Base-by-base conservation (phyloP, 75 land plant genomes). In the Adiantum capillusveneris region DNA sequence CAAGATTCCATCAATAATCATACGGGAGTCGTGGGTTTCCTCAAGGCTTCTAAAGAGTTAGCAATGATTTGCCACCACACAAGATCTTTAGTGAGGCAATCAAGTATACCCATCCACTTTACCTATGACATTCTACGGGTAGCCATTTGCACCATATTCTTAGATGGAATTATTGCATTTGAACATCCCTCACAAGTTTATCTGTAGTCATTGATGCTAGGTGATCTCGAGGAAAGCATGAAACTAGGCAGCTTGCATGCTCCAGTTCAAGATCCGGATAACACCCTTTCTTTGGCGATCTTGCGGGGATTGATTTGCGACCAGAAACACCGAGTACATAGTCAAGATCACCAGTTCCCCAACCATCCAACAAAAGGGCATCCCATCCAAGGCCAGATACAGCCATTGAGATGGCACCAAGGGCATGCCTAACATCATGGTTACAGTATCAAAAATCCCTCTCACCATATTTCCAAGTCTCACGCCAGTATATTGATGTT, bases 51-150 rank as follows among this genome's bases (percentile, higher is more conserved):
- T 16, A 86, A 79, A 2, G 98, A 84, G 42, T 72, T 63, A 53
- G 89, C 86, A 1, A 93, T 89, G 20, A 84, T 66, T 22, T 84
- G 87, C 96, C 96, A 93, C 31, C 72, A 75, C 11, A 93, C 74
- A 70, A 89, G 98, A 59, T 93, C 83, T 63, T 75, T 83, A 64
- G 96, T 93, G 25, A 93, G 80, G 18, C 59, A 42, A 71, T 85
- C 85, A 5, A 79, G 75, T 58, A 66, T 67, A 27, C 97, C 97
- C 43, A n/a, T n/a, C n/a, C n/a, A n/a, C n/a, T n/a, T n/a, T n/a
- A n/a, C n/a, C n/a, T n/a, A n/a, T n/a, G n/a, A 73, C 53, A 6
- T 20, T 9, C 18, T 12, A 48, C 13, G 18, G 20, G 11, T 16
- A 5, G 9, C 20, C 20, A 20, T 48, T 48, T 5, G 18, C n/a